Conservation (phyloP, 768 basidiomycete genomes). For the Russula sp. region DNA sequence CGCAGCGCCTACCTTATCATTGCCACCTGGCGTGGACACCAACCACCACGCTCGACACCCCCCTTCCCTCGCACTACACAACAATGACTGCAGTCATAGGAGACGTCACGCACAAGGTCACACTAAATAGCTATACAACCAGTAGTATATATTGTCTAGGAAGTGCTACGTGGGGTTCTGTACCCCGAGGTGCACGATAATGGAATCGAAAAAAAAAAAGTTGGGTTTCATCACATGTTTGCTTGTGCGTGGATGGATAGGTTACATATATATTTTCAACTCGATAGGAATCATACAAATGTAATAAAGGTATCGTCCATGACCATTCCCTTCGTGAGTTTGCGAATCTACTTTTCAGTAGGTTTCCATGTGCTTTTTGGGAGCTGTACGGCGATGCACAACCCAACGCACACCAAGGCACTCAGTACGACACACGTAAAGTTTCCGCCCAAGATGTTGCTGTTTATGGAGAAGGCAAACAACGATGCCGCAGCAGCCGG, state of each 20-base stretch:
- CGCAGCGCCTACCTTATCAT: no score
- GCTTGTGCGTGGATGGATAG: not conserved
- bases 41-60: no score
- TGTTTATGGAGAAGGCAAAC: constrained; percentile 52
- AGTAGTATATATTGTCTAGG: no score
- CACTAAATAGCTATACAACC: no score
- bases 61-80: no score
- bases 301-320: not conserved
- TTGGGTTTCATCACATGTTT: no score
- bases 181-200: no score
- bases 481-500: constrained; percentile 54
- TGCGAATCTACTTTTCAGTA: not conserved
- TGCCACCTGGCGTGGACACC: no score
- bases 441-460: constrained; percentile 43
- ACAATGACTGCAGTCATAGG: no score
- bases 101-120: no score
- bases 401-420: not conserved
- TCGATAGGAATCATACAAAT: not conserved
- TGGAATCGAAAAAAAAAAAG: no score
- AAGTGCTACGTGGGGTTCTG: no score
- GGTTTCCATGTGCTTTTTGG: constrained; percentile 10
- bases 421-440: constrained; percentile 8
- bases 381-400: constrained; percentile 11
- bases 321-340: not conserved
- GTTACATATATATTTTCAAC: not conserved